phyloP scores from a whole-genome alignment of 2,329 filamentous ascomycete genomes.

The Neospermospora avenae region DNA sequence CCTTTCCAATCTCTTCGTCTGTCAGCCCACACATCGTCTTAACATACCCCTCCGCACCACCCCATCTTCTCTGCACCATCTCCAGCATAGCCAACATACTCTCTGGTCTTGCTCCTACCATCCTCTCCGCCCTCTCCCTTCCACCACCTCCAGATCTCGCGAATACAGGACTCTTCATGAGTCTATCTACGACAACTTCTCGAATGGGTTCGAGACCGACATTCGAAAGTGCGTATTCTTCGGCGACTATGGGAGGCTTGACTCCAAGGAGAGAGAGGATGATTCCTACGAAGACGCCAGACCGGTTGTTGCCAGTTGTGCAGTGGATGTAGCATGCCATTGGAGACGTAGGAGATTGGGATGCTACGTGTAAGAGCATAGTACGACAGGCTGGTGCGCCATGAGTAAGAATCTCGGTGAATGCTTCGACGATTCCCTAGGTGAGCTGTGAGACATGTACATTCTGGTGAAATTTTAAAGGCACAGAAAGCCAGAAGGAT shows the following conservation, averaged over 20 bases:
- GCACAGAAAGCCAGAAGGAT: neutral
- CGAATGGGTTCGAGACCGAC: conserved; percentile 50
- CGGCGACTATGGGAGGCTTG: conserved; percentile 50
- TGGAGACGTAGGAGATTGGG: conserved; percentile 28
- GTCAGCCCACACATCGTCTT: conserved; percentile 15
- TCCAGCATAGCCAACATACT: conserved; percentile 28
- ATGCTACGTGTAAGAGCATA: conserved; percentile 41
- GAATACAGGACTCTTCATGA: conserved; percentile 25
- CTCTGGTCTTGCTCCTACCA: conserved; percentile 28
- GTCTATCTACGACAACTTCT: conserved; percentile 43
- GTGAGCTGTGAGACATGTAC: neutral
- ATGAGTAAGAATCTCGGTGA: conserved; percentile 55
- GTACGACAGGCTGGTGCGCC: conserved; percentile 48
- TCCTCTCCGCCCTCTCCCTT: conserved; percentile 18
- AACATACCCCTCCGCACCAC: conserved; percentile 23
- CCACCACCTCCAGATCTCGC: conserved; percentile 18
- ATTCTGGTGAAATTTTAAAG: too few relatives aligned
- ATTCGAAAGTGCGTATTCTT: conserved; percentile 66
- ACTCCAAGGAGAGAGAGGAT: conserved; percentile 62
- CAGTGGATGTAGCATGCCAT: conserved; percentile 54
- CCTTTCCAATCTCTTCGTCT: conserved; percentile 14
- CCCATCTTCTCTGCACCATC: conserved; percentile 25
- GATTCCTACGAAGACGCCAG: conserved; percentile 65
- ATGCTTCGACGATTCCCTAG: conserved; percentile 60
- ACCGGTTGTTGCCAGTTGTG: conserved; percentile 74